Percentiles rank a stretch among this genome's conserved stretches.
Evolutionary conservation across 1,284 basidiomycete genomes (phyloP).

Genomic region (Erythrobasidium hasegawianum): DNA sequence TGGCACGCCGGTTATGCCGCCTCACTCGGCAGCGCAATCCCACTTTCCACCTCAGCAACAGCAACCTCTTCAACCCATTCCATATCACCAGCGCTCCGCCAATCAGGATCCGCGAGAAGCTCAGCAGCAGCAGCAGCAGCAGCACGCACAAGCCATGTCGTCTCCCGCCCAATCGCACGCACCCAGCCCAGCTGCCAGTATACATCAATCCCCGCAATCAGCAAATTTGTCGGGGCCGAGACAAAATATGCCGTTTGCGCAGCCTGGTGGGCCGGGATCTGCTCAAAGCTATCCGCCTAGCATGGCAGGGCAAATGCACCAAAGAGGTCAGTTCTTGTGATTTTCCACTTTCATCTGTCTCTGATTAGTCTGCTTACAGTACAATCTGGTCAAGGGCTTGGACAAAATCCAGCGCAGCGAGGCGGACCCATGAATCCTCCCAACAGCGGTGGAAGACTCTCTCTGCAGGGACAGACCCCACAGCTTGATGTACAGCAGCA

Average conservation of each 20-base stretch:
- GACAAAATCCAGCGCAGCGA: not conserved
- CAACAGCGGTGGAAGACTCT: not conserved
- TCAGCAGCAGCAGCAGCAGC: constrained; percentile 8
- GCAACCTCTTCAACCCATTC: not conserved
- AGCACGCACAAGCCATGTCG: too few species aligned
- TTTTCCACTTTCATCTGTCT: not conserved
- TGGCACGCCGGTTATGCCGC: not conserved
- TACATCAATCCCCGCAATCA: constrained; percentile 13
- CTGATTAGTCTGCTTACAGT: too few species aligned
- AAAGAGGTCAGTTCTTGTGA: not conserved
- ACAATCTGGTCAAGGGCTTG: not conserved
- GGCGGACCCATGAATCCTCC: not conserved
- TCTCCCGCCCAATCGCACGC: not conserved
- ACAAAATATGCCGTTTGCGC: not conserved
- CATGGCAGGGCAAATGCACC: not conserved
- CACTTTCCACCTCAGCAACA: constrained; percentile 5
- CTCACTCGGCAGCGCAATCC: not conserved
- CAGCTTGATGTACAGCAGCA: constrained; percentile 2
- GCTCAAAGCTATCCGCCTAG: constrained; percentile 7
- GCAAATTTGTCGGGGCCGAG: not conserved
- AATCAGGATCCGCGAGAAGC: not conserved
- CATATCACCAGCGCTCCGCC: not conserved
- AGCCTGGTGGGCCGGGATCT: not conserved
- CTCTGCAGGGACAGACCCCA: not conserved
- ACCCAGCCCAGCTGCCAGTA: constrained; percentile 15